Evolutionary conservation across 768 basidiomycete genomes (phyloP).

Genomic region (Mrakia blollopis): DNA sequence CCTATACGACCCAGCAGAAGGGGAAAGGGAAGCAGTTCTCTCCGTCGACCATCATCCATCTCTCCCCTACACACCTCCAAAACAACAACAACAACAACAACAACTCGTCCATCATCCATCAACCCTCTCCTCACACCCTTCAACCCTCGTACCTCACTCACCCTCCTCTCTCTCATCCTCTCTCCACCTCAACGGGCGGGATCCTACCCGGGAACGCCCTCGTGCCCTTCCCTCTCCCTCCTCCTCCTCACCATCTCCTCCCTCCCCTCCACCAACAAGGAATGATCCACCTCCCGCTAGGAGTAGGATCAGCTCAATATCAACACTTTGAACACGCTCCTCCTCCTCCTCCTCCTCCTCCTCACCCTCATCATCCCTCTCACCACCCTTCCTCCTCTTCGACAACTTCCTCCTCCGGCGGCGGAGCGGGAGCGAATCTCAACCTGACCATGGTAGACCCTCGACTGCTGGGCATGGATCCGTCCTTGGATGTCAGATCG

Average conservation of each 20-base stretch:
- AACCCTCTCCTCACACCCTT: too few species aligned
- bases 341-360: neutral
- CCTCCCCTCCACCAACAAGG: neutral
- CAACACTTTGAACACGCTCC: neutral
- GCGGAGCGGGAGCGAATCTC: neutral
- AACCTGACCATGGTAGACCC: neutral
- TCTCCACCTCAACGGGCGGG: too few species aligned
- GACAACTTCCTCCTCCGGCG: neutral
- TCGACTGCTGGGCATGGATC: neutral
- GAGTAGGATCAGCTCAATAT: neutral
- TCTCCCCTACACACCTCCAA: too few species aligned
- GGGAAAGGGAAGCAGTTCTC: too few species aligned
- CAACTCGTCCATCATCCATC: too few species aligned
- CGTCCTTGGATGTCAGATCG: neutral
- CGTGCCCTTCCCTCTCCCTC: neutral
- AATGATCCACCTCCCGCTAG: neutral
- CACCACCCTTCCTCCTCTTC: neutral
- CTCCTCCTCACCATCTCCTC: neutral
- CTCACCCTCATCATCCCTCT: neutral
- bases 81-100: too few species aligned
- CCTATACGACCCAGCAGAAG: neutral
- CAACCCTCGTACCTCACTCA: too few species aligned
- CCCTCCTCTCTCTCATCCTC: too few species aligned
- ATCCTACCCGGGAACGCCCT: too few species aligned
- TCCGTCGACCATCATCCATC: too few species aligned